Conservation (phyloP, 2,329 filamentous ascomycete genomes). For the Trichophyton equinum region DNA sequence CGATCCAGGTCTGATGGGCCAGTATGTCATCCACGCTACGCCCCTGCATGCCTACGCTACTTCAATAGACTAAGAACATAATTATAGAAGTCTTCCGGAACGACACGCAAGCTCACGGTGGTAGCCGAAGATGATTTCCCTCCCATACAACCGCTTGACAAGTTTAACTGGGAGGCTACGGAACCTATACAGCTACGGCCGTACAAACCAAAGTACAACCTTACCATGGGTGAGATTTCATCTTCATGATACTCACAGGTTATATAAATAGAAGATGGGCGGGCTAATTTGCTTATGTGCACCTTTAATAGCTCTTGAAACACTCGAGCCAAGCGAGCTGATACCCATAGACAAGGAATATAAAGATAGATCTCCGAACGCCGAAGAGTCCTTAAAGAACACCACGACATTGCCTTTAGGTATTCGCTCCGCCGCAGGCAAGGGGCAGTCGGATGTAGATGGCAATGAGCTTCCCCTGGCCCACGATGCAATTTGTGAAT, state of each 20-base stretch:
- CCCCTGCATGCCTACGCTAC: not conserved
- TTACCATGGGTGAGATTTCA: constrained; percentile 47
- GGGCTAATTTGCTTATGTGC: not conserved
- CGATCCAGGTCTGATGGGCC: not conserved
- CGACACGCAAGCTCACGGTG: not conserved
- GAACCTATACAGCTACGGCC: constrained; percentile 43
- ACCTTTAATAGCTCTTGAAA: constrained; percentile 38
- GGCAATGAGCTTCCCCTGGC: constrained; percentile 23
- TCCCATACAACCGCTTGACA: constrained; percentile 26
- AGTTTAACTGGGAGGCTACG: constrained; percentile 41
- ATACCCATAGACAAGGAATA: constrained; percentile 50
- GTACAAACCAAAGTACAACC: constrained; percentile 49
- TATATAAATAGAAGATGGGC: not conserved
- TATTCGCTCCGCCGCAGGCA: constrained; percentile 17
- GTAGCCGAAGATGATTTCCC: constrained; percentile 9
- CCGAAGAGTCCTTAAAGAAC: constrained; percentile 33
- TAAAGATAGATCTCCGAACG: constrained; percentile 40
- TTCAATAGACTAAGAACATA: not conserved
- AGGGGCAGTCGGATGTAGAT: constrained; percentile 12
- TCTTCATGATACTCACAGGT: not conserved
- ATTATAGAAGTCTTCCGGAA: not conserved
- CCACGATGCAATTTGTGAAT: constrained; percentile 40
- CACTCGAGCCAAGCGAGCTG: constrained; percentile 41
- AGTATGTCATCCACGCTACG: not conserved
- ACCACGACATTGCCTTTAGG: constrained; percentile 31